Conservation (phyloP, 164 flowering plant species). For the Sedum album region DNA sequence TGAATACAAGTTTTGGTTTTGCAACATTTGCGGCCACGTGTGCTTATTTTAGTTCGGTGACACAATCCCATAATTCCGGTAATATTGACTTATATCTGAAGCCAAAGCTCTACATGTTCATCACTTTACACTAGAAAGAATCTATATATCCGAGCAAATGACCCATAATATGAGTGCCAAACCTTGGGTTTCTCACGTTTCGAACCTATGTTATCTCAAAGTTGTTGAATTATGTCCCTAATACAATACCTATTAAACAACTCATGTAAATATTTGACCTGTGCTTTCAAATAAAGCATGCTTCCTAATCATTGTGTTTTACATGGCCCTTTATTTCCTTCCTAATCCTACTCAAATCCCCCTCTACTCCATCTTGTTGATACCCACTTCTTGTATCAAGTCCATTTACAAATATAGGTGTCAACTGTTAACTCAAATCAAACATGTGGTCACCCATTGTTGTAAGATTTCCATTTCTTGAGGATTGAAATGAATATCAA, state of each 20-base stretch:
- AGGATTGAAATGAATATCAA: background rate
- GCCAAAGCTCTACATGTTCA: background rate
- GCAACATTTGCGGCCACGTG: too few species aligned
- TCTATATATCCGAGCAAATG: too few species aligned
- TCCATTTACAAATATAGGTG: background rate
- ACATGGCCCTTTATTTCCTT: too few species aligned
- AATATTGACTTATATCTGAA: background rate
- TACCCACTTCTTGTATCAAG: background rate
- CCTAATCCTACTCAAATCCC: background rate
- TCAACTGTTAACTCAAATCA: background rate
- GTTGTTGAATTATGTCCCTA: background rate
- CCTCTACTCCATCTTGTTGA: constrained; percentile 3
- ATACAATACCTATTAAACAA: background rate
- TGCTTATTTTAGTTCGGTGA: too few species aligned
- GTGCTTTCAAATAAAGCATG: background rate
- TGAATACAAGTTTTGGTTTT: too few species aligned
- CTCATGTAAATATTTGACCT: background rate
- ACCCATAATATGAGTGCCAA: too few species aligned
- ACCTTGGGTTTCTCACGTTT: too few species aligned
- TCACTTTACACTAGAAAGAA: too few species aligned
- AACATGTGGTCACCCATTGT: background rate
- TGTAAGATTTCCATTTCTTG: background rate
- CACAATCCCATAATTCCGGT: background rate
- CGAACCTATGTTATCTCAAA: background rate
- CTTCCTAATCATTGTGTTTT: background rate